These are phyloP conservation scores for Aureobasidium subglaciale DNA, from an alignment of 2,329 filamentous ascomycete genomes.

Conservation along the genomic window DNA sequence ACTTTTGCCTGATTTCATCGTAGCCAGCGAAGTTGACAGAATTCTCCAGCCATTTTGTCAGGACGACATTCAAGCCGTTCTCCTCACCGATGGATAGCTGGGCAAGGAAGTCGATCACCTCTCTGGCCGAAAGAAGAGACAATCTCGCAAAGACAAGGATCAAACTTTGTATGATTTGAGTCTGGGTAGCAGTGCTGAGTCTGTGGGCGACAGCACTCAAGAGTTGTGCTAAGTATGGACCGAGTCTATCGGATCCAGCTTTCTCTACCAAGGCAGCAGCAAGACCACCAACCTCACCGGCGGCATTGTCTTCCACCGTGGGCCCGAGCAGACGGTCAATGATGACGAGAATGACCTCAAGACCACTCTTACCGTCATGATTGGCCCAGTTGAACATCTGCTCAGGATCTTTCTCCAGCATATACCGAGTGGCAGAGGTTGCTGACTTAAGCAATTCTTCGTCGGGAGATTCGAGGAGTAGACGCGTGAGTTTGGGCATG, in stretches of 20 bases:
- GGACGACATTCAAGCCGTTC: slow-evolving; percentile 79
- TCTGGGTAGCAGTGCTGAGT: slow-evolving; percentile 72
- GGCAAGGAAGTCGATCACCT: slow-evolving; percentile 86
- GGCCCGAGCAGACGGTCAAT: slow-evolving; percentile 84
- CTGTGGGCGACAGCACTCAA: slow-evolving; percentile 82
- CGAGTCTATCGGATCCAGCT: slow-evolving; percentile 82
- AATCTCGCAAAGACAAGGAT: slow-evolving; percentile 92
- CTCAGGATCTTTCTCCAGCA: slow-evolving; percentile 80
- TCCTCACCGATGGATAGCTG: slow-evolving; percentile 59
- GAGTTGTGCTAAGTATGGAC: slow-evolving; percentile 81
- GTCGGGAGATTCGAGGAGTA: slow-evolving; percentile 78
- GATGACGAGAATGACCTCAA: slow-evolving; percentile 84
- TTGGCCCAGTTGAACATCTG: slow-evolving; percentile 87
- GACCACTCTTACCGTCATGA: slow-evolving; percentile 67
- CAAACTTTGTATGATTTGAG: slow-evolving; percentile 88
- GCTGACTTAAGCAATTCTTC: slow-evolving; percentile 82
- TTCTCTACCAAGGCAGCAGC: slow-evolving; percentile 94
- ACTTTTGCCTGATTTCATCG: slow-evolving; percentile 95
- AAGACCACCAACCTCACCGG: slow-evolving; percentile 90
- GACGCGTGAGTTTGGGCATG: slow-evolving; percentile 76
- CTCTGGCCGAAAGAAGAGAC: slow-evolving; percentile 73
- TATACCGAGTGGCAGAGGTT: slow-evolving; percentile 79
- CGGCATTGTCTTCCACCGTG: slow-evolving; percentile 81
- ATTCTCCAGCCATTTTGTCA: slow-evolving; percentile 95
- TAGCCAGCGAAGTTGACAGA: slow-evolving; percentile 97